Conservation (phyloP, 1,139 yeast species). For the Hansenula lynferdii region DNA sequence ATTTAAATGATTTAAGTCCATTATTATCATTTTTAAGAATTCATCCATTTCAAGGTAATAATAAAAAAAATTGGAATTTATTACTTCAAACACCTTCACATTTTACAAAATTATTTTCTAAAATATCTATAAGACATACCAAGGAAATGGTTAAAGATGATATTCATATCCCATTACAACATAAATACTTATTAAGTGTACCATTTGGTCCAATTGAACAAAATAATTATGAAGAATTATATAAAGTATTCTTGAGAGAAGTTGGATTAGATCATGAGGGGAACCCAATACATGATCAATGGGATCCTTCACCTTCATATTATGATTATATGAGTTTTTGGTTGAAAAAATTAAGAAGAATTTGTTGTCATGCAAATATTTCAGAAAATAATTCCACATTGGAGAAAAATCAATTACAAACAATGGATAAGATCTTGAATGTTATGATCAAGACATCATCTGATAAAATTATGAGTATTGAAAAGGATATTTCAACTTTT, state of each 20-base stretch:
- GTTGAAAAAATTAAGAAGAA: constrained; percentile 65
- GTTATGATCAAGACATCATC: constrained; percentile 55
- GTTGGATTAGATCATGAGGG: constrained; percentile 60
- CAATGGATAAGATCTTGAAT: constrained; percentile 62
- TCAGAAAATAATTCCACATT: constrained; percentile 38
- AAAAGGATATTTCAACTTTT: constrained; percentile 41
- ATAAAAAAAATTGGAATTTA: constrained; percentile 27
- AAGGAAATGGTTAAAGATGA: constrained; percentile 78
- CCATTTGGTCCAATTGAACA: constrained; percentile 82
- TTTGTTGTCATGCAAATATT: constrained; percentile 80
- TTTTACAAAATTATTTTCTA: constrained; percentile 42
- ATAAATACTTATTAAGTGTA: constrained; percentile 58
- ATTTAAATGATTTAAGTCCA: constrained; percentile 64
- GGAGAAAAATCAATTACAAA: constrained; percentile 33
- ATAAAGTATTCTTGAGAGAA: constrained; percentile 52
- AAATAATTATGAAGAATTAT: constrained; percentile 67
- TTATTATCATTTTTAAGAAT: constrained; percentile 61
- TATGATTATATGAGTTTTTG: constrained; percentile 52
- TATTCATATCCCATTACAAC: constrained; percentile 73
- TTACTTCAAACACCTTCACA: constrained; percentile 30
- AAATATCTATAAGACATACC: constrained; percentile 70
- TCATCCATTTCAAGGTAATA: constrained; percentile 53
- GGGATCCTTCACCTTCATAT: constrained; percentile 43
- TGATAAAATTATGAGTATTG: constrained; percentile 42
- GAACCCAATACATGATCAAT: constrained; percentile 43